phyloP scores from a whole-genome alignment of 192 early-diverging fungal genomes.

The Gigaspora rosea region DNA sequence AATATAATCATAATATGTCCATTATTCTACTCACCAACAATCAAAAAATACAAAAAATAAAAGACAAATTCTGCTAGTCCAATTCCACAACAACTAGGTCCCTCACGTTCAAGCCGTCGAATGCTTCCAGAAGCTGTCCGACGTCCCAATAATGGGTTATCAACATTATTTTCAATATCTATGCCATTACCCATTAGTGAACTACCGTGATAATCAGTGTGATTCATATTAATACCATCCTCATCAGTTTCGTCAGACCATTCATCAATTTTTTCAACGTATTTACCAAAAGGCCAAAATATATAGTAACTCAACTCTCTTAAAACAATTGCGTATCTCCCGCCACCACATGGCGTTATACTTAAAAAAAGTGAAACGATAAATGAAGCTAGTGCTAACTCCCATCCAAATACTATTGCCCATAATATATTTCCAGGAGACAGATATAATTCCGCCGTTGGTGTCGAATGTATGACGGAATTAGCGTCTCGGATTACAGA shows the following conservation, averaged over 20 bases:
- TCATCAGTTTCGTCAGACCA: slow-evolving; percentile 1
- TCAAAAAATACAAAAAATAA: slow-evolving; percentile 46
- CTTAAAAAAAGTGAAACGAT: slow-evolving; percentile 62
- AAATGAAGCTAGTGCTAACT: slow-evolving; percentile 70
- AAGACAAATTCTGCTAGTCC: slow-evolving; percentile 52
- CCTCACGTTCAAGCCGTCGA: slow-evolving; percentile 28
- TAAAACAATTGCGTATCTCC: slow-evolving; percentile 64
- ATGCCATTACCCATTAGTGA: slow-evolving; percentile 8
- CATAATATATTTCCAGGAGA: slow-evolving; percentile 88
- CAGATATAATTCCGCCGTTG: slow-evolving; percentile 68
- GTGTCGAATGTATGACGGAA: slow-evolving; percentile 75
- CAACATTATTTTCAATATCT: slow-evolving; percentile 17
- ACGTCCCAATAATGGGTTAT: slow-evolving; percentile 39
- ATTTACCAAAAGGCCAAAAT: slow-evolving; percentile 97
- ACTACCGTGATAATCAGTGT: slow-evolving; percentile 10
- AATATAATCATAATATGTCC: background rate
- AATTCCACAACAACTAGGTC: slow-evolving; percentile 33
- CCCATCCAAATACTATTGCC: slow-evolving; percentile 89
- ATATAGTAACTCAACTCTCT: slow-evolving; percentile 81
- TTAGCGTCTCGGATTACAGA: slow-evolving; percentile 81
- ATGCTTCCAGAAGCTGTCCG: slow-evolving; percentile 30
- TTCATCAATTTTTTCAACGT: slow-evolving; percentile 64
- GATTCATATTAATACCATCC: slow-evolving; percentile 2
- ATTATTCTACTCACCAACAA: slow-evolving; percentile 47
- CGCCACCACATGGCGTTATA: slow-evolving; percentile 56